These are phyloP conservation scores for Papiliotrema nemorosa DNA, from an alignment of 1,284 basidiomycete species.

Conservation along the genomic window DNA sequence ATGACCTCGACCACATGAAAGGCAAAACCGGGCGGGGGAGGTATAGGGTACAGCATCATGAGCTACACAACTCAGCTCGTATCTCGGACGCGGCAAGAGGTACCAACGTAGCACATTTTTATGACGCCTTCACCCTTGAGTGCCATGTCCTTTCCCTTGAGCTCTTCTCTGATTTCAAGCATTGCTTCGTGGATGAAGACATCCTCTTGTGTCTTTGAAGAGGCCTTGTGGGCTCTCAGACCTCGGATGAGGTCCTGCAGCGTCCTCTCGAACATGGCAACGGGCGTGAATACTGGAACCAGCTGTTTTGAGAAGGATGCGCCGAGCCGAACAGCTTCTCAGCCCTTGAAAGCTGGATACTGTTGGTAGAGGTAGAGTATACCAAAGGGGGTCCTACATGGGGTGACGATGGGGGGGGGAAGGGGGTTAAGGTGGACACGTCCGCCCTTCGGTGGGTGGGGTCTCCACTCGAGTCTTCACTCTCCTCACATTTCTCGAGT, in stretches of 20 bases:
- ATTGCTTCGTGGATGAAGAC: slow-evolving; percentile 53
- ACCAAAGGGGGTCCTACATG: too few relatives aligned
- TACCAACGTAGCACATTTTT: slow-evolving; percentile 93
- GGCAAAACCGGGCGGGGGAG: slow-evolving; percentile 54
- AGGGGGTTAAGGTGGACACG: too few relatives aligned
- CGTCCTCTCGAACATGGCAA: slow-evolving; percentile 96
- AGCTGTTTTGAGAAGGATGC: too few relatives aligned
- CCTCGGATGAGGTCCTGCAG: slow-evolving; percentile 89
- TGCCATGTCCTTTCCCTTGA: slow-evolving; percentile 92
- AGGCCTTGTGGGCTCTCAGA: slow-evolving; percentile 59
- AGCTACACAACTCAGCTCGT: slow-evolving; percentile 31
- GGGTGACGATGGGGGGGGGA: too few relatives aligned
- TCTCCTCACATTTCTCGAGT: too few relatives aligned
- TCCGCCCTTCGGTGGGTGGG: too few relatives aligned
- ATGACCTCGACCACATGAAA: slow-evolving; percentile 98
- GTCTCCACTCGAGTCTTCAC: too few relatives aligned
- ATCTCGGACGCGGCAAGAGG: background rate
- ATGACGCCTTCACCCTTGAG: slow-evolving; percentile 92
- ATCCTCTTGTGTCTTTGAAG: slow-evolving; percentile 48
- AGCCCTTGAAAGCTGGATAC: too few relatives aligned
- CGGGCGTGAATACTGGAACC: too few relatives aligned
- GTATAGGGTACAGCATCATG: slow-evolving; percentile 52
- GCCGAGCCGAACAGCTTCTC: too few relatives aligned
- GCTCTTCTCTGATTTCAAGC: slow-evolving; percentile 79
- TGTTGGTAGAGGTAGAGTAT: too few relatives aligned